Base-by-base conservation (phyloP, 2,329 filamentous ascomycete species). In the Purpureocillium lavendulum region DNA sequence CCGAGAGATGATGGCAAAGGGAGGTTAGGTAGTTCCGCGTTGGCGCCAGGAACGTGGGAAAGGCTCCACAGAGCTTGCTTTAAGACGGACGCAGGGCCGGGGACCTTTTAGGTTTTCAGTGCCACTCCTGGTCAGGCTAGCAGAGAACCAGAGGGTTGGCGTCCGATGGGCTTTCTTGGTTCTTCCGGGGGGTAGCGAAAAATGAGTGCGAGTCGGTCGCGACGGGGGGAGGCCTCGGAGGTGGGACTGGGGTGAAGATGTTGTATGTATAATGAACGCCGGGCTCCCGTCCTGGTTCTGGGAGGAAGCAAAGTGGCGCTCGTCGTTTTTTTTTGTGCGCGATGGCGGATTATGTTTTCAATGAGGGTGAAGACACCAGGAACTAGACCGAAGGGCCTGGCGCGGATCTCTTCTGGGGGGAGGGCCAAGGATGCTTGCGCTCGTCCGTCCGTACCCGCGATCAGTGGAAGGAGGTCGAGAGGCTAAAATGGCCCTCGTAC, bases 31-130 rank as follows among this genome's bases (percentile, higher is more conserved):
- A 51, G 53, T 52, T 49, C 47, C 51, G 56, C 46, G 55, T 54
- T 53, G 54, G 51, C 53, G 53, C 56, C 56, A 57, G 44, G 51
- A 50, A 59, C 53, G 57, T 26, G 56, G 56, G 54, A 53, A 52
- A 50, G 51, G 49, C 54, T 54, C 53, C 54, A 58, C 48, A 48
- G 46, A 45, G 49, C 45, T 46, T 45, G 44, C 37, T 49, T 50
- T 51, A 49, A 54, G 49, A 47, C 45, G 50, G 50, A 36, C 48
- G 48, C 47, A 53, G 50, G 47, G 50, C 46, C 51, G 54, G 49
- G 44, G 13, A 26, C 21, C 21, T 33, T 51, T 57, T 57, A 59
- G 56, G 50, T 57, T 46, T 50, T 26, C 21, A 10, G 6, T 26
- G 21, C 48, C 54, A 48, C 49, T 47, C 51, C 52, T 53, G 48